Evolutionary conservation across 306 rosid species (phyloP).

Genomic region (Prunus padus): DNA sequence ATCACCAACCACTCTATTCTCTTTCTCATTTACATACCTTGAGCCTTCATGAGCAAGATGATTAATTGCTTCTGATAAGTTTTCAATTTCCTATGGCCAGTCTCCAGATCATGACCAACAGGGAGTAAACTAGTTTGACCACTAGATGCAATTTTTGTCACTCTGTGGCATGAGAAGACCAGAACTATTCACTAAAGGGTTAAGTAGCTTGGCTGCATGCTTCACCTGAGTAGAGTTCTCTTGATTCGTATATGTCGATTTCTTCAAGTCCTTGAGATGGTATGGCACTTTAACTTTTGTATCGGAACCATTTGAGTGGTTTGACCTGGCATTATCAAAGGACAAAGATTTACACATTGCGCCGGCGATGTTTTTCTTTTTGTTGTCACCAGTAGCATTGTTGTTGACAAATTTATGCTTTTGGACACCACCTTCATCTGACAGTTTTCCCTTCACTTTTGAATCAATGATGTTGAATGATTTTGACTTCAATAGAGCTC

Average conservation of each 20-base stretch:
- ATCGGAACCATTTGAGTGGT: conserved; percentile 4
- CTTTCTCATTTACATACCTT: neutral
- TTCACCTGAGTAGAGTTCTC: conserved; percentile 10
- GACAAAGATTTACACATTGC: conserved; percentile 26
- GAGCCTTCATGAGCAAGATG: conserved; percentile 13
- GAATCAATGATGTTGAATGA: conserved; percentile 12
- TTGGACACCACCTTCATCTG: neutral
- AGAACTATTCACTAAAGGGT: conserved; percentile 18
- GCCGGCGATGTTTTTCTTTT: neutral
- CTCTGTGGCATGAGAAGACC: conserved; percentile 2
- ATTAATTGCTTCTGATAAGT: neutral
- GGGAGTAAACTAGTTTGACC: conserved; percentile 14
- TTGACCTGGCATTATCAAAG: conserved; percentile 4
- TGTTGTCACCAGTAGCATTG: conserved; percentile 8
- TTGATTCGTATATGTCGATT: conserved; percentile 9
- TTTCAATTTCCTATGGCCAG: neutral
- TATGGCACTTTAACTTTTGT: conserved; percentile 14
- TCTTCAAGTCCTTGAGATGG: conserved; percentile 13
- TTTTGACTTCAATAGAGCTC: conserved; percentile 18
- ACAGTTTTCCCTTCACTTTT: conserved; percentile 10
- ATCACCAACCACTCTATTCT: neutral
- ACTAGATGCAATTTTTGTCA: conserved; percentile 4
- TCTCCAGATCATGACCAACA: conserved; percentile 9
- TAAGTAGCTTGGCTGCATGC: conserved; percentile 1
- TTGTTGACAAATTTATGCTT: neutral